Evolutionary conservation across 331 rosid species (phyloP).

Genomic region (Telfairia occidentalis): DNA sequence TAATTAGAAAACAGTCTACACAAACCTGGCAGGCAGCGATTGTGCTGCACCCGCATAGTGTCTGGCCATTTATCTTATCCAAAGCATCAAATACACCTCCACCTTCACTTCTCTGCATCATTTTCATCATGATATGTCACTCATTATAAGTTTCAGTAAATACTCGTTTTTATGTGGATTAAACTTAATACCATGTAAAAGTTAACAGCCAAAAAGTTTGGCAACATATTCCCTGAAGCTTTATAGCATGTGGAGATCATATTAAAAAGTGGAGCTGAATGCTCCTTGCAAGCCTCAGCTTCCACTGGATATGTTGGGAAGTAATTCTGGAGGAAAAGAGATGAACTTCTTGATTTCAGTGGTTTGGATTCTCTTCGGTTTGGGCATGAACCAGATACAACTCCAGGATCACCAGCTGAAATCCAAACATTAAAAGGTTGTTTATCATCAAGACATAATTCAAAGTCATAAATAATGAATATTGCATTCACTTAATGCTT

Average conservation of each 20-base stretch:
- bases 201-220: slow-evolving; percentile 86
- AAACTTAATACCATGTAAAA: slow-evolving; percentile 70
- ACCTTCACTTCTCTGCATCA: slow-evolving; percentile 88
- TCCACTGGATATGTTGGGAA: slow-evolving; percentile 88
- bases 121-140: slow-evolving; percentile 6
- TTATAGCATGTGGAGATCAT: slow-evolving; percentile 81
- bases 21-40: slow-evolving; percentile 79
- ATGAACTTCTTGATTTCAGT: slow-evolving; percentile 46
- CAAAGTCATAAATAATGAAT: not conserved
- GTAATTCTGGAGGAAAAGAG: slow-evolving; percentile 79
- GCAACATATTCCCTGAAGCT: slow-evolving; percentile 71
- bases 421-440: slow-evolving; percentile 11
- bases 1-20: slow-evolving; percentile 18
- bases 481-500: slow-evolving; percentile 21
- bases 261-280: slow-evolving; percentile 76
- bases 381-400: slow-evolving; percentile 57
- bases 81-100: slow-evolving; percentile 81
- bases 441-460: not conserved
- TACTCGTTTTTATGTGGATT: not conserved
- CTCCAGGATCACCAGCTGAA: slow-evolving; percentile 99
- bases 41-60: slow-evolving; percentile 74
- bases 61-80: slow-evolving; percentile 70
- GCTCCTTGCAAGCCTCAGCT: slow-evolving; percentile 92
- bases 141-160: not conserved
- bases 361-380: slow-evolving; percentile 85